These are phyloP conservation scores for Mucor mucedo DNA, from an alignment of 371 early-diverging fungal species.

Conservation along the genomic window DNA sequence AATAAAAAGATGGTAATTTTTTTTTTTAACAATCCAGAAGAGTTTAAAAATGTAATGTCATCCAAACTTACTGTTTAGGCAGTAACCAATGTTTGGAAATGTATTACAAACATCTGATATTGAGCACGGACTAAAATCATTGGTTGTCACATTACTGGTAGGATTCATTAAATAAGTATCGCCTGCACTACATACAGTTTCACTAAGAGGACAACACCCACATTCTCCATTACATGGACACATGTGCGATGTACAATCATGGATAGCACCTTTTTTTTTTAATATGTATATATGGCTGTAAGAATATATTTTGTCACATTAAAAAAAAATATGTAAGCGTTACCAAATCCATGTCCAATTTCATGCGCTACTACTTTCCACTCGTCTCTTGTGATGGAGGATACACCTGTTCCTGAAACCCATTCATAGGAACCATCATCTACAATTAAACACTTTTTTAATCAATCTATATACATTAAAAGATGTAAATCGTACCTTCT, in stretches of 20 bases:
- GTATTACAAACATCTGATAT: constrained; percentile 72
- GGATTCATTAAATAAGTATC: constrained; percentile 88
- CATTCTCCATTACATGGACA: constrained; percentile 68
- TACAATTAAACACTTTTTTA: constrained; percentile 35
- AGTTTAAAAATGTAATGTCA: background rate
- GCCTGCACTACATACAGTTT: constrained; percentile 78
- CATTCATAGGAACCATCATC: constrained; percentile 52
- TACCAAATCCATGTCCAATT: constrained; percentile 89
- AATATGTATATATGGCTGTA: background rate
- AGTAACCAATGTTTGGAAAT: constrained; percentile 61
- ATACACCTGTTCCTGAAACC: constrained; percentile 90
- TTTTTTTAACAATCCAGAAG: no score
- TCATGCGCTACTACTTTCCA: constrained; percentile 98
- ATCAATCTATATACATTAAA: no score
- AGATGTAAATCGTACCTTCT: constrained; percentile 31
- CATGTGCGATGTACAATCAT: constrained; percentile 68
- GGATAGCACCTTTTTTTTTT: constrained; percentile 46
- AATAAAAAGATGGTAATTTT: background rate
- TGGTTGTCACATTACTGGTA: constrained; percentile 75
- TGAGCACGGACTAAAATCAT: constrained; percentile 85
- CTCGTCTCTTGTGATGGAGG: constrained; percentile 81
- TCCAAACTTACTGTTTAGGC: constrained; percentile 56
- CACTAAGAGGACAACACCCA: constrained; percentile 77
- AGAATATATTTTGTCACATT: no score
- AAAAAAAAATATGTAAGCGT: constrained; percentile 7